Evolutionary conservation across 1,284 basidiomycete genomes (phyloP).

Genomic region (Hymenochaete sp.): DNA sequence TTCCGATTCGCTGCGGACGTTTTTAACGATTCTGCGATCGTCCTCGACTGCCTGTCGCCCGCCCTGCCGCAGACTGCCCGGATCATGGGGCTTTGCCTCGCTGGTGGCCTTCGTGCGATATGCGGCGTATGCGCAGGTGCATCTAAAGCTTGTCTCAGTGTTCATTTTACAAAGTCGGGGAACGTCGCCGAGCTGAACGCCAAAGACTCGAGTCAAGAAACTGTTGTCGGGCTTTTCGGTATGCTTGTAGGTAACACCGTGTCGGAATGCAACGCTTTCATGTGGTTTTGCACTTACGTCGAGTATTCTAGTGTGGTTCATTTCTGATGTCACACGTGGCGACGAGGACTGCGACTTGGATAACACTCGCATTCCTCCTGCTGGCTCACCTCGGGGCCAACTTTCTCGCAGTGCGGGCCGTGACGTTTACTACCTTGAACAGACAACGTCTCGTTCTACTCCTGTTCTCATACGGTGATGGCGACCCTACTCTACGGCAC

Average conservation of each 20-base stretch:
- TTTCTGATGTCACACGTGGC: conserved; percentile 48
- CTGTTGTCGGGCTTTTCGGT: conserved; percentile 53
- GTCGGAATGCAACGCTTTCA: not conserved
- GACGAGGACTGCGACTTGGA: conserved; percentile 40
- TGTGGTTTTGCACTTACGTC: not conserved
- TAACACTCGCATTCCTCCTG: conserved; percentile 41
- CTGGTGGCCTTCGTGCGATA: conserved; percentile 46
- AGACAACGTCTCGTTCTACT: conserved; percentile 46
- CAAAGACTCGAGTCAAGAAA: conserved; percentile 64
- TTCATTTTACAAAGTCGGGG: conserved; percentile 56
- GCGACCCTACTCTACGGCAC: no score
- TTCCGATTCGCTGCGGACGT: conserved; percentile 65
- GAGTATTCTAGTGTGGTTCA: conserved; percentile 32
- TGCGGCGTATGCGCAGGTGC: conserved; percentile 56
- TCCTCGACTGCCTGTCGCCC: conserved; percentile 54
- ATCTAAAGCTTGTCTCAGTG: conserved; percentile 58
- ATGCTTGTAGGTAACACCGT: conserved; percentile 44
- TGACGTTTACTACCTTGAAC: conserved; percentile 49
- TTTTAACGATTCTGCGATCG: conserved; percentile 50
- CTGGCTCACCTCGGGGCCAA: conserved; percentile 49
- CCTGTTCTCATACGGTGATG: conserved; percentile 39
- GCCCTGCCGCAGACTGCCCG: conserved; percentile 38
- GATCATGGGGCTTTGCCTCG: conserved; percentile 43
- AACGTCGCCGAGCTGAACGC: conserved; percentile 64
- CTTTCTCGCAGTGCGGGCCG: conserved; percentile 48